Percentiles rank a stretch among this genome's conserved stretches.
Evolutionary conservation across 2,329 filamentous ascomycete genomes (phyloP).

Genomic region (Xylariaceae sp.): DNA sequence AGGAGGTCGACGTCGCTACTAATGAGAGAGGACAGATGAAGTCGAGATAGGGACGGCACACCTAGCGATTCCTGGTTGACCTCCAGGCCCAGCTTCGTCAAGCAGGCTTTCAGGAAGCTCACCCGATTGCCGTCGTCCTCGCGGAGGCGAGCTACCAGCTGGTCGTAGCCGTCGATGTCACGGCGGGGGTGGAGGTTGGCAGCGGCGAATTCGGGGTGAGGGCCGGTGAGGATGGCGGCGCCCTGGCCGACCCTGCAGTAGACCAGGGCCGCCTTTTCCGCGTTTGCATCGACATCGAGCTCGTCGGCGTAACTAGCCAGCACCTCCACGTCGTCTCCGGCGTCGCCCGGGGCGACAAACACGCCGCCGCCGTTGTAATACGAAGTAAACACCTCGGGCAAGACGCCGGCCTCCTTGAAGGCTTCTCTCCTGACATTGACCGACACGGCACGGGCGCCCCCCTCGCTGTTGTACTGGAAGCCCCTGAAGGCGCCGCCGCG

Average conservation of each 20-base stretch:
- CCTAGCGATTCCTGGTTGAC: slow-evolving; percentile 61
- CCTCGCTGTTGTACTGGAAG: slow-evolving; percentile 85
- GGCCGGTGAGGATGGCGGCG: slow-evolving; percentile 70
- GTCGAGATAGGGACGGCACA: slow-evolving; percentile 70
- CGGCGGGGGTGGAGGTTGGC: slow-evolving; percentile 65
- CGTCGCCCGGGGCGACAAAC: slow-evolving; percentile 67
- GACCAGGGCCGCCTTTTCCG: slow-evolving; percentile 69
- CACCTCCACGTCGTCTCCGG: slow-evolving; percentile 62
- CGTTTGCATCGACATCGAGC: slow-evolving; percentile 68
- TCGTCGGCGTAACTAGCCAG: slow-evolving; percentile 72
- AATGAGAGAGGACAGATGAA: slow-evolving; percentile 71
- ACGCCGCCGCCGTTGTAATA: slow-evolving; percentile 96
- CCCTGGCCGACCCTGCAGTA: slow-evolving; percentile 79
- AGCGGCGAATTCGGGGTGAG: slow-evolving; percentile 91
- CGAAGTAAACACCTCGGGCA: slow-evolving; percentile 58
- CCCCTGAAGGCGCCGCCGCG: slow-evolving; percentile 81
- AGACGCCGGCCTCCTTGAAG: slow-evolving; percentile 40
- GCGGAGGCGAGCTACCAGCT: slow-evolving; percentile 59
- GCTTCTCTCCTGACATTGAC: slow-evolving; percentile 56
- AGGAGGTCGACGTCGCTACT: slow-evolving; percentile 59
- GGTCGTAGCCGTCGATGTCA: slow-evolving; percentile 59
- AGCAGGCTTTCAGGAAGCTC: slow-evolving; percentile 69
- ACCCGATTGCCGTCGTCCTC: slow-evolving; percentile 63
- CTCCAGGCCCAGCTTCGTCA: slow-evolving; percentile 74
- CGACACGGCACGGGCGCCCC: slow-evolving; percentile 65